Evolutionary conservation across 371 early-diverging fungal species (phyloP).

Genomic region (Apophysomyces elegans): DNA sequence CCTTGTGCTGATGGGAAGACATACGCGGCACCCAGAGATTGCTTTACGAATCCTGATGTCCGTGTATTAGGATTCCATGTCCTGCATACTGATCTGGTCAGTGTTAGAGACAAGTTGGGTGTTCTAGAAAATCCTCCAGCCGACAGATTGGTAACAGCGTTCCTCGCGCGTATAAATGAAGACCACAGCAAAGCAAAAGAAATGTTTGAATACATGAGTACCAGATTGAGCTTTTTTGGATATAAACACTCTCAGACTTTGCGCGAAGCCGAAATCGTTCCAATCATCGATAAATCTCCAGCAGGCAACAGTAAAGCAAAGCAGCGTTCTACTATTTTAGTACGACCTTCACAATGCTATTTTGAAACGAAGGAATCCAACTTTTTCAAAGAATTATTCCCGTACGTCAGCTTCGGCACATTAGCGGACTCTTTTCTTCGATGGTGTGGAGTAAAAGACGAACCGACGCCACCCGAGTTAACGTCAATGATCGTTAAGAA

Average conservation of each 20-base stretch:
- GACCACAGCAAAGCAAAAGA: conserved; percentile 51
- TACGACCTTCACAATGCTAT: conserved; percentile 62
- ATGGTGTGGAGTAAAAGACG: conserved; percentile 86
- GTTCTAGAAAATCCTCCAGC: conserved; percentile 68
- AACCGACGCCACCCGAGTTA: conserved; percentile 80
- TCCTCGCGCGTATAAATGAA: conserved; percentile 41
- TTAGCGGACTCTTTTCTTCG: conserved; percentile 79
- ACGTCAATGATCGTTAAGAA: conserved; percentile 71
- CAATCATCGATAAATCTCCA: conserved; percentile 46
- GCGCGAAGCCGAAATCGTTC: conserved; percentile 64
- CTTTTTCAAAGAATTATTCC: conserved; percentile 65
- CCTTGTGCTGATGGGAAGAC: conserved; percentile 57
- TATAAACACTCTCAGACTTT: conserved; percentile 60
- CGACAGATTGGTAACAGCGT: conserved; percentile 48
- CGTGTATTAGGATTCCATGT: conserved; percentile 71
- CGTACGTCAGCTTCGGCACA: conserved; percentile 75
- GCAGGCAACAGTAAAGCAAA: conserved; percentile 10
- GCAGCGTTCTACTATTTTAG: conserved; percentile 29
- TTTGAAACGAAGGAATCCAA: conserved; percentile 57
- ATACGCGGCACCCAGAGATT: conserved; percentile 57
- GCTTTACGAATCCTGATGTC: conserved; percentile 67
- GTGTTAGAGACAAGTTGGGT: conserved; percentile 70
- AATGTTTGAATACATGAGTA: conserved; percentile 75
- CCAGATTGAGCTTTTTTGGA: conserved; percentile 62
- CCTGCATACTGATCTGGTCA: conserved; percentile 58